These are phyloP conservation scores for Pseudogymnoascus sp. DNA, from an alignment of 2,329 filamentous ascomycete genomes.

Conservation along the genomic window DNA sequence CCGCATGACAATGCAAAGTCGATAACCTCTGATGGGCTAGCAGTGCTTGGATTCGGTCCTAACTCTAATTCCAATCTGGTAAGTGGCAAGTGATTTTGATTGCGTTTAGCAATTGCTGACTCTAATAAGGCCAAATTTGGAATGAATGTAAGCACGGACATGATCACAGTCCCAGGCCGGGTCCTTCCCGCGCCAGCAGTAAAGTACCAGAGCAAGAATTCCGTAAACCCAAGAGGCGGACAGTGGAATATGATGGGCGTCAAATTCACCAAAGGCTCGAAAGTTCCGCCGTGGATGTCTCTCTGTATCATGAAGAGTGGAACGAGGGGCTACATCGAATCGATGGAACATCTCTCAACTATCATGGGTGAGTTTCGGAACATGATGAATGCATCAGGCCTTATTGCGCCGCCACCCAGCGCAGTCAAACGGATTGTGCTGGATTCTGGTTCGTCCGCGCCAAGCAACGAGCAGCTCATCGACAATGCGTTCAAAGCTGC, in stretches of 20 bases:
- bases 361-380: neutral
- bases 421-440: neutral
- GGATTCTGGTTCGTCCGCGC: neutral
- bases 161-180: slow-evolving; percentile 67
- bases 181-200: slow-evolving; percentile 55
- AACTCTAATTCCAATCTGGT: slow-evolving; percentile 36
- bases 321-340: neutral
- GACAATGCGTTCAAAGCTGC: neutral
- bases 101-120: slow-evolving; percentile 13
- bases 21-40: slow-evolving; percentile 50
- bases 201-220: slow-evolving; percentile 40
- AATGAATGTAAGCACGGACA: slow-evolving; percentile 47
- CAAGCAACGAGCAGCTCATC: slow-evolving; percentile 8
- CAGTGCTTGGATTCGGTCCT: slow-evolving; percentile 48
- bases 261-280: slow-evolving; percentile 46
- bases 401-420: neutral
- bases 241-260: slow-evolving; percentile 61
- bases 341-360: slow-evolving; percentile 21
- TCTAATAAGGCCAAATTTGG: slow-evolving; percentile 45
- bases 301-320: neutral
- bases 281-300: slow-evolving; percentile 43
- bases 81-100: slow-evolving; percentile 18
- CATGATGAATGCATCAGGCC: neutral
- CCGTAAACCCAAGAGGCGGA: slow-evolving; percentile 38
- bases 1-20: slow-evolving; percentile 60